Evolutionary conservation across 768 basidiomycete species (phyloP), one percentile per base, ranked within the genome.

Genomic region (Coprinopsis marcescibilis): DNA sequence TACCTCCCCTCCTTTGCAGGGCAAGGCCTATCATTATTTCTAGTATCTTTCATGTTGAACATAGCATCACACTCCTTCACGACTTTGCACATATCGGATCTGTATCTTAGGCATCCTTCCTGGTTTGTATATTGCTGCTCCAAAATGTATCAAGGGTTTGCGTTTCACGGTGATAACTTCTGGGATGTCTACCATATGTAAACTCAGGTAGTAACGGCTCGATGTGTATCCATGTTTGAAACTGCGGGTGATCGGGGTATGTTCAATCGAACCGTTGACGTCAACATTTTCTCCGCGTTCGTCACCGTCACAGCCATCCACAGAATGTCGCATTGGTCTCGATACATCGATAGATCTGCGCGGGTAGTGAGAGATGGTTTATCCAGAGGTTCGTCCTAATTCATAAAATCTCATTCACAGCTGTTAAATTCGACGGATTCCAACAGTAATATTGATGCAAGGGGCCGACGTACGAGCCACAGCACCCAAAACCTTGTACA

Each of bases 371-470:
- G 63, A 23, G 63, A 69, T 41, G 58, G 55, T 29, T 49, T 68
- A 21, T 57, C 62, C 24, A 65, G 65, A 59, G 60, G 73, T 72
- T 55, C 41, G 58, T 49, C 15, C 20, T 27, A 19, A 32, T 36
- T 40, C 17, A n/a, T 19, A 13, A 14, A 49, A 32, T 6, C 8
- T 1, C 10, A 26, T 33, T n/a, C 35, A 13, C 21, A 37, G 15
- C 26, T 15, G 33, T 29, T 13, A 20, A 33, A 42, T n/a, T 19
- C 14, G n/a, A 41, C 19, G 7, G 15, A 26, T 30, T 29, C 33
- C 7, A 10, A 2, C 52, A 90, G 88, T 85, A 45, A 58, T 86
- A 30, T 73, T 77, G 38, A 91, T 91, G 88, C 72, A 79, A 57
- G 89, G 89, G 54, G 77, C 80, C n/a, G 77, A 85, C 44, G 70